Conservation (phyloP, 2,329 filamentous ascomycete species). For the Plenodomus lindquistii region DNA sequence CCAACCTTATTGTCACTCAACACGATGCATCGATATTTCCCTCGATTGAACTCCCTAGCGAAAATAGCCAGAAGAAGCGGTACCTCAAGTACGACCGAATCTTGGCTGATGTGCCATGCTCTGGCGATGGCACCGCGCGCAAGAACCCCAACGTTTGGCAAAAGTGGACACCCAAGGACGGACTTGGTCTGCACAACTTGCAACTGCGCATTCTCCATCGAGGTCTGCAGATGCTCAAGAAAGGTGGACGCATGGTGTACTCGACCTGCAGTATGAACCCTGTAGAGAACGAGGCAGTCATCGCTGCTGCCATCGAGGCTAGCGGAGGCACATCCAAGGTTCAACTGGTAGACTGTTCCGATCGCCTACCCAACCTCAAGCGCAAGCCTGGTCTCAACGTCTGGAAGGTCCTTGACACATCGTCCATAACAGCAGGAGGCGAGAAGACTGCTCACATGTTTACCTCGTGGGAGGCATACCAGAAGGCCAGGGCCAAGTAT, state of each 20-base stretch:
- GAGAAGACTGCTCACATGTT: slow-evolving; percentile 81
- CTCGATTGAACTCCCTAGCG: slow-evolving; percentile 78
- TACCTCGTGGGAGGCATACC: slow-evolving; percentile 80
- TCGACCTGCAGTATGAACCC: slow-evolving; percentile 99
- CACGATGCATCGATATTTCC: slow-evolving; percentile 97
- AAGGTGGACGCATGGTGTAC: slow-evolving; percentile 92
- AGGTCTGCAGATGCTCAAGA: slow-evolving; percentile 93
- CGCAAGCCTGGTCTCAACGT: slow-evolving; percentile 74
- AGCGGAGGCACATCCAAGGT: slow-evolving; percentile 85
- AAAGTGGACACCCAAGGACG: slow-evolving; percentile 89
- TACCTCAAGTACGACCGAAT: slow-evolving; percentile 98
- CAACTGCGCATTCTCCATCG: slow-evolving; percentile 90
- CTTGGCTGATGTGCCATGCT: slow-evolving; percentile 94
- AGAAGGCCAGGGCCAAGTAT: slow-evolving; percentile 66
- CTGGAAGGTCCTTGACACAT: slow-evolving; percentile 78
- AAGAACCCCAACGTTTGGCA: slow-evolving; percentile 96
- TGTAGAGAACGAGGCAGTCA: slow-evolving; percentile 92
- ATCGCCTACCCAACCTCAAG: slow-evolving; percentile 75
- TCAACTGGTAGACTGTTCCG: slow-evolving; percentile 79
- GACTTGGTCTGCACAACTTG: slow-evolving; percentile 81
- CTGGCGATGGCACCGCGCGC: slow-evolving; percentile 87
- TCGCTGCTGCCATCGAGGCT: slow-evolving; percentile 83
- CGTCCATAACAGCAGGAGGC: slow-evolving; percentile 26
- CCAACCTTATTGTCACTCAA: slow-evolving; percentile 95
- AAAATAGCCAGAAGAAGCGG: slow-evolving; percentile 58